Evolutionary conservation across 108 stramenopile species (phyloP), one percentile per base, ranked within the genome.

Genomic region (Schizochytrium sp.): DNA sequence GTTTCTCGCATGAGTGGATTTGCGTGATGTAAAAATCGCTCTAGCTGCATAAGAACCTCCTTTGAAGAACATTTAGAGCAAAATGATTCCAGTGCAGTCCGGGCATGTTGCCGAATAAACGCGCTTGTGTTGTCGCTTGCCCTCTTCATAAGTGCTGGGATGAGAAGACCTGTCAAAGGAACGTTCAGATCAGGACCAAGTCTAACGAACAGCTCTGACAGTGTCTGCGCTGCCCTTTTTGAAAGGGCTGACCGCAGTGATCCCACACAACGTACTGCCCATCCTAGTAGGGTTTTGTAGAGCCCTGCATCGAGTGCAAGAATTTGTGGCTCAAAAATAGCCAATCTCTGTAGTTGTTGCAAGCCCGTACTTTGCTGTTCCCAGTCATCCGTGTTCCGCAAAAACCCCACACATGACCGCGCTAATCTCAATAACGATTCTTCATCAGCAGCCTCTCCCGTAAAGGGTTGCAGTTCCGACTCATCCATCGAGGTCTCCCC

Each of bases 251-350:
- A 83, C 5, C 76, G 76, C 53, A 83, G 76, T 2, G 76, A 83
- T 8, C 53, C 3, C 10, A 83, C 50, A 40, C 76, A 38, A 13
- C 53, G 47, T 1, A 83, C 50, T 10, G 47, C 76, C 76, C 76
- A 83, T 28, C 76, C 76, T n/a, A 83, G 76, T 12, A 83, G 76
- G 8, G 76, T 83, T 53, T 83, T 83, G 76, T 83, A 83, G 15
- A 83, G 3, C 4, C 8, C 10, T 5, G 76, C 28, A 42, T 83
- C 76, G 10, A n/a, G 28, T 7, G 64, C 64, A 0, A 83, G 76
- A 13, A 53, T 55, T 40, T 49, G 45, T 28, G 47, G 47, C n/a
- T 47, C 45, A 83, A 55, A 83, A 38, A 83, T 3, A 19, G 76
- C 76, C 10, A 83, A 28, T 28, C 76, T 83, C 47, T 55, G 76